Base-by-base conservation (phyloP, 148 eudicot genomes). In the Tetragonia tetragonoides region DNA sequence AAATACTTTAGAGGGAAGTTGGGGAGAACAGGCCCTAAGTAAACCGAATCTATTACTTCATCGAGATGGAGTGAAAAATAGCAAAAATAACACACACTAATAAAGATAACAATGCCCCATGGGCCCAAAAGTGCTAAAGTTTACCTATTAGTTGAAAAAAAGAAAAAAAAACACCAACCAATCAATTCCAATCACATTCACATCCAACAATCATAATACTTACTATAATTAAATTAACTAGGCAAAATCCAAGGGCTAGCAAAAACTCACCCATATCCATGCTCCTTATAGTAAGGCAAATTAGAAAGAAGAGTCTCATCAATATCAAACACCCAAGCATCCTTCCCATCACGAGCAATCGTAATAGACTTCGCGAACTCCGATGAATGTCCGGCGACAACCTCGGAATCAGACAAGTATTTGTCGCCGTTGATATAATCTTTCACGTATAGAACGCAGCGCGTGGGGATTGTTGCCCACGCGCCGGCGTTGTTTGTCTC, bases 261-360 rank as follows among this genome's bases (percentile, higher is more conserved):
- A 17, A 66, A 9, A 18, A 74, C 83, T 75, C 39, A 92, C 97
- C 97, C 95, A 75, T 68, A 94, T 21, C 89, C 93, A 73, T 87
- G 86, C 57, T 5, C 73, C 7, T 77, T 81, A 71, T 90, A 92
- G 79, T 84, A 90, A 5, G 93, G 95, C 23, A 88, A 56, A 75
- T 92, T 91, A 0, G 90, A 84, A 18, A 92, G 87, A 80, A 94
- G 79, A 6, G 98, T 94, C 83, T 94, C 95, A 47, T 94, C 98
- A 69, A 94, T 83, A 75, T 94, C 98, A 54, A 94, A 94, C 5
- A 92, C 79, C 98, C 98, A 94, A 41, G 88, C 94, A 64, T 89
- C 92, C 71, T 73, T 82, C 0, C 93, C 97, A 62, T 90, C 83
- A 6, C 79, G 82, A 51, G 82, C n/a, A 40, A 90, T 20, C 4